These are phyloP conservation scores for grape (Vitis vinifera) DNA, from an alignment of 164 flowering plant genomes.

Conservation along the genomic window DNA sequence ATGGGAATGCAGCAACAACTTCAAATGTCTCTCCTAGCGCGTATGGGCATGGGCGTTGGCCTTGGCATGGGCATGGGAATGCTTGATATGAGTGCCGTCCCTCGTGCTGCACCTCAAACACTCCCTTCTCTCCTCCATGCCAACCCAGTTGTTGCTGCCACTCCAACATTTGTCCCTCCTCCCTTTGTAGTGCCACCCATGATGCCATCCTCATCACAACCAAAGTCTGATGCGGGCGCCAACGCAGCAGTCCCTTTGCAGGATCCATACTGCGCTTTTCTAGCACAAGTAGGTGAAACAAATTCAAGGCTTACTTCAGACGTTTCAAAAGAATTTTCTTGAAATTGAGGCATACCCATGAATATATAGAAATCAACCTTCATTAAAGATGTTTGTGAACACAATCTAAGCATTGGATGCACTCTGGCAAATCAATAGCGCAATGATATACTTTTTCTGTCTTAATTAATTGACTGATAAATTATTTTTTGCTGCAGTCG, in stretches of 20 bases:
- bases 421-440: too few species aligned
- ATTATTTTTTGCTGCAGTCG: constrained; percentile 27
- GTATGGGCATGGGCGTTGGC: constrained; percentile 49
- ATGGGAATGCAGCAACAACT: constrained; percentile 53
- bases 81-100: constrained; percentile 28
- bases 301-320: too few species aligned
- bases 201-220: constrained; percentile 21
- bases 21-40: constrained; percentile 56
- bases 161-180: constrained; percentile 27
- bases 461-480: neutral
- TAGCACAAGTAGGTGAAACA: constrained; percentile 41
- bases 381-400: too few species aligned
- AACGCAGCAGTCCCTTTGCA: constrained; percentile 20
- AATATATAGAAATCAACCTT: too few species aligned
- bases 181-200: constrained; percentile 33
- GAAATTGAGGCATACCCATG: neutral
- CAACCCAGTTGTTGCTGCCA: constrained; percentile 13
- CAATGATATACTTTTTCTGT: too few species aligned
- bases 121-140: constrained; percentile 27
- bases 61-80: constrained; percentile 39
- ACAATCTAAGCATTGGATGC: too few species aligned
- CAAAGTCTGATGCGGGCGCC: constrained; percentile 14
- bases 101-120: constrained; percentile 19
- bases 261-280: constrained; percentile 39
- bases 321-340: neutral